A percentile compares a stretch with the other conserved stretches of the same genome.
Evolutionary conservation across 208 protist genomes (phyloP).

Genomic region (Crithidia thermophila): DNA sequence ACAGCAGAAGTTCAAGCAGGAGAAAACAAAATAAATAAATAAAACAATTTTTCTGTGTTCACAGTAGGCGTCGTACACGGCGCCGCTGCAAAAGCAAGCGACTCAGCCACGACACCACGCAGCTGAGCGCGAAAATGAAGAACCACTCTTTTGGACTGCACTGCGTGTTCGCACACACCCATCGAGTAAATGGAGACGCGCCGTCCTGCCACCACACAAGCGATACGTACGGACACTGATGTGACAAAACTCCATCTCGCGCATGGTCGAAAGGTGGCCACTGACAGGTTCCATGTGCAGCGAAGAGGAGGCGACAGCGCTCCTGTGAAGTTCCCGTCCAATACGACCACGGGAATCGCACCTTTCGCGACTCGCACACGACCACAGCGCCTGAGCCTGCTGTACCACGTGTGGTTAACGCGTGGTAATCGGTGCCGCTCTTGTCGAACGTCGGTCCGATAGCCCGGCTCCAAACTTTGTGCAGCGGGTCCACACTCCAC

Average conservation of each 20-base stretch:
- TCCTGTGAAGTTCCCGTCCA: too few relatives aligned
- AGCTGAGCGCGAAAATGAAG: background rate
- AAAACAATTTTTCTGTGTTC: too few relatives aligned
- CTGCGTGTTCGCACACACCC: slow-evolving; percentile 10
- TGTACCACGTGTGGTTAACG: too few relatives aligned
- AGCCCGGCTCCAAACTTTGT: background rate
- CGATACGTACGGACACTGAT: background rate
- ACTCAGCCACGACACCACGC: background rate
- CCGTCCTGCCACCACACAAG: slow-evolving; percentile 27
- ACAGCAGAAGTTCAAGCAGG: background rate
- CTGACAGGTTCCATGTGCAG: too few relatives aligned
- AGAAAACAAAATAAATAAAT: background rate
- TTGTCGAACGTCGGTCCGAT: background rate
- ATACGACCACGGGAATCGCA: too few relatives aligned
- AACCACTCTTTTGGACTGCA: slow-evolving; percentile 16
- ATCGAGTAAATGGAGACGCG: slow-evolving; percentile 2
- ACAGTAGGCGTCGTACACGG: background rate
- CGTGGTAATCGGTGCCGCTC: too few relatives aligned
- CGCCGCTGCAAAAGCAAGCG: slow-evolving; percentile 7
- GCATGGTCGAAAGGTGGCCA: too few relatives aligned
- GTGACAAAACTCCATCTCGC: background rate
- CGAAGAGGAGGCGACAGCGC: too few relatives aligned
- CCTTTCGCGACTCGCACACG: too few relatives aligned
- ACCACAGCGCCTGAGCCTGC: too few relatives aligned
- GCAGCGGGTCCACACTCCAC: slow-evolving; percentile 25